Evolutionary conservation across 73 alveolate species (phyloP).

Genomic region (Paramecium biaurelia): DNA sequence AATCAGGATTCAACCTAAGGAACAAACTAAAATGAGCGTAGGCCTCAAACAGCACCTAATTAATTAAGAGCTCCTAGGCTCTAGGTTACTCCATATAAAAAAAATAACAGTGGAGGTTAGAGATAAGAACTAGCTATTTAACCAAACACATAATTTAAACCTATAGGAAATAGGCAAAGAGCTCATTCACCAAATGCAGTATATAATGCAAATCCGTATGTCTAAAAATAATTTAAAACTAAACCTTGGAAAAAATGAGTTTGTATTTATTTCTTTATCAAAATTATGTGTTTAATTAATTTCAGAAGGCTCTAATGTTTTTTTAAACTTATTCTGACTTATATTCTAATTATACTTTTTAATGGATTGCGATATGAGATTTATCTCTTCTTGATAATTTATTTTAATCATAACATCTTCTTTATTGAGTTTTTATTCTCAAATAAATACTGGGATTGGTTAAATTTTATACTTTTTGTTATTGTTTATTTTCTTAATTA

Average conservation of each 20-base stretch:
- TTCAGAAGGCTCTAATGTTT: background rate
- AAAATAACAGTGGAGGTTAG: background rate
- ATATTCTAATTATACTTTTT: too few species aligned
- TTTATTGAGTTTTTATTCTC: too few species aligned
- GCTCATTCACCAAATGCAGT: conserved; percentile 47
- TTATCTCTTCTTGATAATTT: too few species aligned
- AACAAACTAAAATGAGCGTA: background rate
- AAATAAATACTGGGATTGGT: too few species aligned
- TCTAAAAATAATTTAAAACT: conserved; percentile 24
- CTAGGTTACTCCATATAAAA: conserved; percentile 28
- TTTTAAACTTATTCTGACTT: background rate
- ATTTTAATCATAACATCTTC: too few species aligned
- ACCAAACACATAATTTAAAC: conserved; percentile 23
- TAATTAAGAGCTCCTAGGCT: conserved; percentile 41
- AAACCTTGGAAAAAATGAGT: conserved; percentile 40
- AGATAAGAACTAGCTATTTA: background rate
- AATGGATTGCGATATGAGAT: too few species aligned
- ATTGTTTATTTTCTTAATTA: too few species aligned
- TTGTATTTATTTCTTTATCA: background rate
- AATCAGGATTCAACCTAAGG: background rate
- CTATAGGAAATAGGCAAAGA: conserved; percentile 28
- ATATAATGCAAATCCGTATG: conserved; percentile 47
- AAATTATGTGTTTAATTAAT: background rate
- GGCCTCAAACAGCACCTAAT: conserved; percentile 39
- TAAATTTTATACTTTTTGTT: too few species aligned